A percentile compares a stretch with the other conserved stretches of the same genome.
Conservation (phyloP, 225 moss, liverwort and hornwort species). For the Marchantia paleacea region DNA sequence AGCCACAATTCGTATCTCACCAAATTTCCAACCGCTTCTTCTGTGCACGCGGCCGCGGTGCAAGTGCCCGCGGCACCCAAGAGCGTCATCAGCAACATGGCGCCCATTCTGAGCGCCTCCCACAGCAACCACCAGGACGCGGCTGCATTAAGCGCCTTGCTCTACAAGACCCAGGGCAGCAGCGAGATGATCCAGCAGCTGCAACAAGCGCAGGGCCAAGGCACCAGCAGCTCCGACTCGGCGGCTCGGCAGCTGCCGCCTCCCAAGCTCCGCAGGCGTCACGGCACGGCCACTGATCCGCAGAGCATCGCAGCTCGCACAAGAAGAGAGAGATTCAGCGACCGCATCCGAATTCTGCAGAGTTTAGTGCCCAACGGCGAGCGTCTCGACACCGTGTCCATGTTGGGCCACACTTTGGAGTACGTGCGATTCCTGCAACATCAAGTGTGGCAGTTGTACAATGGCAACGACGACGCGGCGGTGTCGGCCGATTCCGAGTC, state of each 20-base stretch:
- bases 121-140: constrained; percentile 33
- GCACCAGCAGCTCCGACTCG: background rate
- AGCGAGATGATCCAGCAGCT: constrained; percentile 34
- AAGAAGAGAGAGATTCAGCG: constrained; percentile 88
- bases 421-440: constrained; percentile 95
- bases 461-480: constrained; percentile 64
- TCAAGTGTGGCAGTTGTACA: constrained; percentile 96
- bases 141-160: constrained; percentile 42
- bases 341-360: constrained; percentile 88
- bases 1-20: background rate
- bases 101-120: background rate
- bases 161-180: constrained; percentile 35
- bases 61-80: background rate
- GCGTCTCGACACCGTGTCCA: constrained; percentile 92
- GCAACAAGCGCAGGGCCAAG: constrained; percentile 23
- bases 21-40: background rate
- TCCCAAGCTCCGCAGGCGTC: constrained; percentile 45
- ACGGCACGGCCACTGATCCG: constrained; percentile 51
- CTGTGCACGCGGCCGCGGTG: too few species aligned
- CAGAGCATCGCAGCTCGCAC: constrained; percentile 79
- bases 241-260: constrained; percentile 30
- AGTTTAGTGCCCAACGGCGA: constrained; percentile 94
- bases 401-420: constrained; percentile 94
- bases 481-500: constrained; percentile 46
- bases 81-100: background rate